Evolutionary conservation across 257 asterid species (phyloP).

Genomic region (Scutellaria barbata): DNA sequence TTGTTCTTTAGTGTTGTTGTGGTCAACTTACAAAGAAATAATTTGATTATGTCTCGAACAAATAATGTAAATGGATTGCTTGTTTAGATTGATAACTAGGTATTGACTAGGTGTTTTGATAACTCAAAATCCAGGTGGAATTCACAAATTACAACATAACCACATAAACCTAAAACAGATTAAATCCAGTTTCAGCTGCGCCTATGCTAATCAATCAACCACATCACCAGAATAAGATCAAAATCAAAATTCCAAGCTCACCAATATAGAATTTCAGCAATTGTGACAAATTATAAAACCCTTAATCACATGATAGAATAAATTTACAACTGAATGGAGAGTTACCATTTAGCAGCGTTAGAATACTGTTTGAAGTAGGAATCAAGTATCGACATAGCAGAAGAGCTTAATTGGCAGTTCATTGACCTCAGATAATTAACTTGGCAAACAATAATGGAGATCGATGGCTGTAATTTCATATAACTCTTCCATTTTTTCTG

Average conservation of each 20-base stretch:
- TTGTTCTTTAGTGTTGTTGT: too few species aligned
- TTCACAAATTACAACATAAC: conserved; percentile 2
- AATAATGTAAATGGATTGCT: too few species aligned
- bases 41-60: too few species aligned
- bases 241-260: conserved; percentile 3
- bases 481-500: too few species aligned
- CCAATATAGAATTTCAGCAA: conserved; percentile 2
- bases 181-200: background rate
- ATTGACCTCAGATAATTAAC: background rate
- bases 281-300: conserved; percentile 34
- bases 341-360: conserved; percentile 87
- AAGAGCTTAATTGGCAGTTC: conserved; percentile 27
- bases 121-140: conserved; percentile 9
- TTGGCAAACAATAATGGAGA: background rate
- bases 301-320: conserved; percentile 26
- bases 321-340: conserved; percentile 3
- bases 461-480: conserved; percentile 27
- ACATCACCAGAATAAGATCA: conserved; percentile 19
- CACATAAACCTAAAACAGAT: background rate
- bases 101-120: too few species aligned
- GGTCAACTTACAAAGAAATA: too few species aligned
- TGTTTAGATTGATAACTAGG: too few species aligned
- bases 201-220: background rate
- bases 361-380: conserved; percentile 82
- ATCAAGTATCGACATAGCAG: conserved; percentile 55